These are phyloP conservation scores for Solanum hybrid DNA, from an alignment of 305 asterid genomes.

Conservation along the genomic window DNA sequence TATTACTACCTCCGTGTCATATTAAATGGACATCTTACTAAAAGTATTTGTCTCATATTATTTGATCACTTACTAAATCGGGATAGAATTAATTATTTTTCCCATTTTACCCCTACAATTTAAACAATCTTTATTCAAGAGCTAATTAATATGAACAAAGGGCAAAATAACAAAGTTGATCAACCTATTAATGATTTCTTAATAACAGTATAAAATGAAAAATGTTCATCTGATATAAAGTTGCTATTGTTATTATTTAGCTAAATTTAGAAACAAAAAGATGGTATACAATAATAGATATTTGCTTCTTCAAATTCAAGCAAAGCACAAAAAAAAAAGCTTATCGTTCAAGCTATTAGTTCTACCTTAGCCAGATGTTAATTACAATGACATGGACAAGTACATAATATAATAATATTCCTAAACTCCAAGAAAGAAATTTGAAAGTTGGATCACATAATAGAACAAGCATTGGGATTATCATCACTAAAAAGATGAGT, in stretches of 20 bases:
- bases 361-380: neutral
- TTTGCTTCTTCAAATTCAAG: neutral
- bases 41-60: neutral
- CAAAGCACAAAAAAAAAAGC: neutral
- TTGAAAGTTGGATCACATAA: conserved; percentile 40
- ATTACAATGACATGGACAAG: neutral
- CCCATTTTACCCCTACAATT: neutral
- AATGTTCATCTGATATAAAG: neutral
- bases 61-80: neutral
- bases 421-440: neutral
- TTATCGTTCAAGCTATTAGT: neutral
- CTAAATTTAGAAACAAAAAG: neutral
- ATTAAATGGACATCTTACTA: no score
- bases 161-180: no score
- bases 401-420: neutral
- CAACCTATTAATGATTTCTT: neutral
- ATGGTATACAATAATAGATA: neutral
- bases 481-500: conserved; percentile 72
- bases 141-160: neutral
- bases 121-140: no score
- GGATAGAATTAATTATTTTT: no score
- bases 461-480: conserved; percentile 80
- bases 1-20: neutral
- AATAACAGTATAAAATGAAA: no score
- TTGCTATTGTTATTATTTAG: neutral